A percentile compares a stretch with the other conserved stretches of the same genome.
Conservation (phyloP, 345 rosid species). For the Physaria fendleri region DNA sequence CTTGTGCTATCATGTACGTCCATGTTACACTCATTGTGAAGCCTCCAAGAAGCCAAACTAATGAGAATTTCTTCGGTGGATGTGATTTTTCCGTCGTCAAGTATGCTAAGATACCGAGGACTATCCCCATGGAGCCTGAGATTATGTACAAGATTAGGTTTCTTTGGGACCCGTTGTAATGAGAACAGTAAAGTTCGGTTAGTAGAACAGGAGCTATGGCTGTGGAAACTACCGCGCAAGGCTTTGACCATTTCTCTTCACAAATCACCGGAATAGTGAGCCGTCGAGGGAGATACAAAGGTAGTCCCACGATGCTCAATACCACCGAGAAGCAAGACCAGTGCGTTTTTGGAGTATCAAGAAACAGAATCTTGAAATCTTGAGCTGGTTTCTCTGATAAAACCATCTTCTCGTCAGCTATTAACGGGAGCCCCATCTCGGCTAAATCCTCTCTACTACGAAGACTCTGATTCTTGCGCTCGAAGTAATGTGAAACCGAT, state of each 20-base stretch:
- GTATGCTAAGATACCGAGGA: slow-evolving; percentile 49
- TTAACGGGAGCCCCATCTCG: slow-evolving; percentile 26
- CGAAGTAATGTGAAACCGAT: slow-evolving; percentile 35
- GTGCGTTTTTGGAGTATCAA: neutral
- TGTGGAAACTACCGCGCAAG: too few relatives aligned
- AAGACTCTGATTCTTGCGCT: slow-evolving; percentile 25
- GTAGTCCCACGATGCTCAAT: slow-evolving; percentile 45
- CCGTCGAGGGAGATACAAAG: slow-evolving; percentile 69
- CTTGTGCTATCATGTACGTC: slow-evolving; percentile 83
- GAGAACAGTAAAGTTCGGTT: slow-evolving; percentile 43
- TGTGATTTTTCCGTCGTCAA: slow-evolving; percentile 42
- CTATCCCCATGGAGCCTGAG: slow-evolving; percentile 38
- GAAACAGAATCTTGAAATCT: slow-evolving; percentile 10
- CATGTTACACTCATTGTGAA: slow-evolving; percentile 84
- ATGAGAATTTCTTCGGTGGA: slow-evolving; percentile 56
- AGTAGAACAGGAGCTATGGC: slow-evolving; percentile 65
- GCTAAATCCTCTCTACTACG: slow-evolving; percentile 26
- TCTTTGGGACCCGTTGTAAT: slow-evolving; percentile 20
- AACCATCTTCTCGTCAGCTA: slow-evolving; percentile 27
- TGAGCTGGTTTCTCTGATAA: slow-evolving; percentile 29
- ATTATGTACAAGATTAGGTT: slow-evolving; percentile 38
- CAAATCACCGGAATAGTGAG: too few relatives aligned
- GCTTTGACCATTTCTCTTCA: too few relatives aligned
- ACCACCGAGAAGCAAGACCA: slow-evolving; percentile 26
- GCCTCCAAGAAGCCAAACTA: slow-evolving; percentile 78